phyloP scores from a whole-genome alignment of 1,284 basidiomycete genomes.

The Naganishia albida region DNA sequence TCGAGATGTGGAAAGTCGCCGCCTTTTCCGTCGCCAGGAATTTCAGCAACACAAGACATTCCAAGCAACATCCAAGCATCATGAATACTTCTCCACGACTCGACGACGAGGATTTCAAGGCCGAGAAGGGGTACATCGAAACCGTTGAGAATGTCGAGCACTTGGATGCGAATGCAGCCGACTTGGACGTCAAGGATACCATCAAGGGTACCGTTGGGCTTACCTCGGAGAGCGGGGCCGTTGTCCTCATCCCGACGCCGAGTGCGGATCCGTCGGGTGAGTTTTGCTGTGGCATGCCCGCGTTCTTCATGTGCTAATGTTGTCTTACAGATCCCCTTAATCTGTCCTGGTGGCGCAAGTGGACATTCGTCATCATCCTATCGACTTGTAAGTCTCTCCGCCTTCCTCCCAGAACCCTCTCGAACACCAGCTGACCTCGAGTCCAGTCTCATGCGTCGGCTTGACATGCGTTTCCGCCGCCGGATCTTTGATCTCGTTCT shows the following conservation, averaged over 20 bases:
- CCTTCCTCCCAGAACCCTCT: too few relatives aligned
- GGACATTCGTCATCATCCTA: conserved; percentile 9
- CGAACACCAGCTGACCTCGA: neutral
- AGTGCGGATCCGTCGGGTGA: conserved; percentile 22
- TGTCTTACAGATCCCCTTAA: conserved; percentile 11
- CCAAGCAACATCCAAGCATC: neutral
- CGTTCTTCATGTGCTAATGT: neutral
- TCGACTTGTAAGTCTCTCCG: conserved; percentile 19
- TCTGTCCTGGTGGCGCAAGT: conserved; percentile 22
- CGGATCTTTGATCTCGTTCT: conserved; percentile 26
- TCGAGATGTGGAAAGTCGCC: neutral
- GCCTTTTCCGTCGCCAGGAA: neutral
- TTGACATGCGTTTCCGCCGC: conserved; percentile 18
- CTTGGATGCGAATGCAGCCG: neutral
- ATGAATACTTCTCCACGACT: conserved; percentile 13
- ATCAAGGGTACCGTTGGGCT: conserved; percentile 18
- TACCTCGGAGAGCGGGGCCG: conserved; percentile 4
- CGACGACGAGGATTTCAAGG: conserved; percentile 7
- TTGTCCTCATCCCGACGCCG: conserved; percentile 13
- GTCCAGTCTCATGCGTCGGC: conserved; percentile 23
- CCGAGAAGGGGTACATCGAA: conserved; percentile 2
- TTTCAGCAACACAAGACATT: neutral
- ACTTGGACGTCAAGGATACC: neutral
- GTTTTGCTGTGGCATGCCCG: neutral
- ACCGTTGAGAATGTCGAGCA: neutral